Evolutionary conservation across 192 early-diverging fungal species (phyloP).

Genomic region (Coemansia sp.): DNA sequence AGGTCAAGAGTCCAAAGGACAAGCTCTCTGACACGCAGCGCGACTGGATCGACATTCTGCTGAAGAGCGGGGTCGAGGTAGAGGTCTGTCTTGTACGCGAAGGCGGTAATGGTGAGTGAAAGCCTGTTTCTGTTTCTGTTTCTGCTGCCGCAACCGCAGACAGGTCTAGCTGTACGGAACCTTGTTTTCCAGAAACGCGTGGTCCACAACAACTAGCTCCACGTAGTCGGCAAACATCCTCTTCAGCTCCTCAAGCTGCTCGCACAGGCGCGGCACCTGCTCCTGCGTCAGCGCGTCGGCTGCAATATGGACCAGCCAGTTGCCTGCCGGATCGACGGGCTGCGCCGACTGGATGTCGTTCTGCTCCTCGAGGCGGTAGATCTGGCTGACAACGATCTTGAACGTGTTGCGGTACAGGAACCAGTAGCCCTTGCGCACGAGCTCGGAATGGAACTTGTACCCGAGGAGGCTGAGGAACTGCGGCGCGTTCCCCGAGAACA

Average conservation of each 20-base stretch:
- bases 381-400: constrained; percentile 62
- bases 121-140: too few species aligned
- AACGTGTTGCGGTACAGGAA: constrained; percentile 60
- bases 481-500: constrained; percentile 66
- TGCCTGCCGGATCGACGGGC: constrained; percentile 49
- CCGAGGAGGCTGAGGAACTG: constrained; percentile 70
- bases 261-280: constrained; percentile 45
- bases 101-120: constrained; percentile 10
- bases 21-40: constrained; percentile 67
- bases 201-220: constrained; percentile 56
- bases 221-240: constrained; percentile 56
- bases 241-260: constrained; percentile 58
- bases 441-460: constrained; percentile 72
- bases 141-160: too few species aligned
- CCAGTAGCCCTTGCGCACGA: constrained; percentile 63
- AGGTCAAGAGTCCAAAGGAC: constrained; percentile 74
- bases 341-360: constrained; percentile 54
- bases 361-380: constrained; percentile 55
- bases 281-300: constrained; percentile 58
- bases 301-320: constrained; percentile 66
- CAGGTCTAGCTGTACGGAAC: constrained; percentile 34
- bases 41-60: constrained; percentile 69
- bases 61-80: constrained; percentile 55
- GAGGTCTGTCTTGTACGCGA: constrained; percentile 64
- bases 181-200: constrained; percentile 54